Evolutionary conservation across 176 grass and related monocot species (phyloP).

Genomic region (bread wheat (Triticum aestivum)): DNA sequence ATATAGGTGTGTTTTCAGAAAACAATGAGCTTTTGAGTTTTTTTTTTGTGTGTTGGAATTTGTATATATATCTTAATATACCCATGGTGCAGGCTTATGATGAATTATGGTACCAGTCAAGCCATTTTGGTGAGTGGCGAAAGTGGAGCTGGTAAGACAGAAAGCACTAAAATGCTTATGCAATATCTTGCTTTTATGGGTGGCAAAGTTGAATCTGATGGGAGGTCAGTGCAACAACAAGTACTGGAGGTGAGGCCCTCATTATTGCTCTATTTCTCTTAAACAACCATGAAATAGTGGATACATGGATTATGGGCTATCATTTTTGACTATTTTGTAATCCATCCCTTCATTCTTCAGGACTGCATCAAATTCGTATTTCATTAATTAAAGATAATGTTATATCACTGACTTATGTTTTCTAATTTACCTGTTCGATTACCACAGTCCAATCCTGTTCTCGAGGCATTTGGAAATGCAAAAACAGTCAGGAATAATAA

Average conservation of each 20-base stretch:
- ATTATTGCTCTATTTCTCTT: slow-evolving; percentile 31
- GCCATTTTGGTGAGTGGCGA: slow-evolving; percentile 89
- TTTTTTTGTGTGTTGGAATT: slow-evolving; percentile 4
- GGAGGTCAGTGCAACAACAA: slow-evolving; percentile 81
- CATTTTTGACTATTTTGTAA: slow-evolving; percentile 6
- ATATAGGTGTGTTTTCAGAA: slow-evolving; percentile 66
- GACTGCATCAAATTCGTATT: slow-evolving; percentile 4
- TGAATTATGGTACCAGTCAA: slow-evolving; percentile 63
- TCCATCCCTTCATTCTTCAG: neutral
- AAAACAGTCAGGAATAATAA: slow-evolving; percentile 96
- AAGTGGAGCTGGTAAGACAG: slow-evolving; percentile 91
- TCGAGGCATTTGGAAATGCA: slow-evolving; percentile 94
- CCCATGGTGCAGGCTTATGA: slow-evolving; percentile 67
- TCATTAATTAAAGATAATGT: slow-evolving; percentile 34
- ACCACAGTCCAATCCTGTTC: slow-evolving; percentile 85
- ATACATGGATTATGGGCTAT: slow-evolving; percentile 21
- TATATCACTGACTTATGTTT: slow-evolving; percentile 34
- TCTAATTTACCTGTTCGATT: slow-evolving; percentile 44
- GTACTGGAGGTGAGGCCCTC: slow-evolving; percentile 64
- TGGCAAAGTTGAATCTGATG: slow-evolving; percentile 63
- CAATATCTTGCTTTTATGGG: slow-evolving; percentile 91
- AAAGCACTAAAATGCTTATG: slow-evolving; percentile 94
- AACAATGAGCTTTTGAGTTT: slow-evolving; percentile 13
- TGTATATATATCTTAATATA: slow-evolving; percentile 16
- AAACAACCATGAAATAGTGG: slow-evolving; percentile 15